Base-by-base conservation (phyloP, 805 yeast genomes). In the Saturnispora sekii region DNA sequence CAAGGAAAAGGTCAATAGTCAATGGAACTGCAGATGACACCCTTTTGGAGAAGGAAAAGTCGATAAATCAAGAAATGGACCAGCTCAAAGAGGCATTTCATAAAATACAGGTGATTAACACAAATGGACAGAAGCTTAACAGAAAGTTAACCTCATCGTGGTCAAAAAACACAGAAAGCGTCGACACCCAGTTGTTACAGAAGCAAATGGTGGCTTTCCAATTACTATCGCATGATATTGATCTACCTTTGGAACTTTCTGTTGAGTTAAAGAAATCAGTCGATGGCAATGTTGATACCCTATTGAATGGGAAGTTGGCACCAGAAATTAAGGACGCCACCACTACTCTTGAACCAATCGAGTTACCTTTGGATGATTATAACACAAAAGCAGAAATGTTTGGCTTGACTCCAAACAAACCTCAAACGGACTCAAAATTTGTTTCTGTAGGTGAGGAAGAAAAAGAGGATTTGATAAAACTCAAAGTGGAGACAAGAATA, bases 141-240 rank as follows among this genome's bases (percentile, higher is more conserved):
- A 44, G 54, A 3, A 54, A 54, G 17, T 37, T 73, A 11, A 65
- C 68, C 38, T 40, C 48, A 12, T 35, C 48, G 10, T 58, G 58
- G 62, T 29, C 45, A 10, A 40, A 53, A 17, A 56, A 60, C 44
- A 53, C 48, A 15, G 56, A 60, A 41, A 48, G 56, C 5, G 67
- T 76, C 34, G 76, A 79, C 52, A 50, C 63, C 5, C 68, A 63
- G 2, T 54, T 78, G 12, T 62, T 84, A 41, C 63, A 69, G 37
- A 71, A 74, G 47, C 94, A 84, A 58, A 58, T 84, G 16, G 61
- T 76, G 14, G 81, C 81, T 0, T 69, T 83, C 42, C 84, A 83
- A 55, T 56, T 82, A 14, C 61, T 84, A 35, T 74, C 86, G 2
- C 76, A 70, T 52, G 86, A 83, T 58, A 51, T 80, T 47, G 84